phyloP scores from a whole-genome alignment of 345 rosid species.

The Noccaea bulbosa region DNA sequence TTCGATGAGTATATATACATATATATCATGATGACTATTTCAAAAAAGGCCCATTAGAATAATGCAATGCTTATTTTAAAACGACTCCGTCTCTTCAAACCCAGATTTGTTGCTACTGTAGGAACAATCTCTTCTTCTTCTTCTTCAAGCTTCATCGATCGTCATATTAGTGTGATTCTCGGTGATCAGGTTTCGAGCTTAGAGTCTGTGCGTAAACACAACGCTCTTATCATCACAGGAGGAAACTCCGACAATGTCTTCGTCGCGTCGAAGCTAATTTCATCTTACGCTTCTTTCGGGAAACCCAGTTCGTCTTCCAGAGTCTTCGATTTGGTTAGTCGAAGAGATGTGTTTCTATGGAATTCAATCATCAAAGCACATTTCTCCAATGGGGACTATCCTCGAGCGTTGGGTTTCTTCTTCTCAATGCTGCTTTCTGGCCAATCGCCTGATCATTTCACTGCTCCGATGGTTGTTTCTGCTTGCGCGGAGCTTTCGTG shows the following conservation, averaged over 20 bases:
- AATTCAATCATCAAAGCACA: slow-evolving; percentile 70
- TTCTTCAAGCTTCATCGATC: slow-evolving; percentile 48
- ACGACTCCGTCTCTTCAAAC: slow-evolving; percentile 36
- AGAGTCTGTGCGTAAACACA: slow-evolving; percentile 50
- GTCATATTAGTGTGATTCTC: slow-evolving; percentile 47
- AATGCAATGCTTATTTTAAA: slow-evolving; percentile 27
- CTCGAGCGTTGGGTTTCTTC: slow-evolving; percentile 49
- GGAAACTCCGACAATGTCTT: slow-evolving; percentile 60
- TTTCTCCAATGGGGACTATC: slow-evolving; percentile 58
- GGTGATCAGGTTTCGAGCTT: slow-evolving; percentile 27
- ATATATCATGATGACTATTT: neutral
- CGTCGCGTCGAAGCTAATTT: slow-evolving; percentile 64
- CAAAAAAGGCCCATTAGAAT: slow-evolving; percentile 2
- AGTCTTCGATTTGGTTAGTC: slow-evolving; percentile 48
- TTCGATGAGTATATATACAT: too few species aligned
- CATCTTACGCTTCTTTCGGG: slow-evolving; percentile 52
- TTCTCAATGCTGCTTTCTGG: slow-evolving; percentile 50
- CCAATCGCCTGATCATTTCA: slow-evolving; percentile 51
- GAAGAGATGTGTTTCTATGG: slow-evolving; percentile 68
- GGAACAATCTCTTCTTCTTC: slow-evolving; percentile 22
- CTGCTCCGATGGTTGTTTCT: slow-evolving; percentile 67
- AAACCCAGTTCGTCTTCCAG: slow-evolving; percentile 44
- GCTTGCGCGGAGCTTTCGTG: slow-evolving; percentile 61
- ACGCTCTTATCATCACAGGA: slow-evolving; percentile 53
- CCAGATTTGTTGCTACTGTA: slow-evolving; percentile 8